Evolutionary conservation across 257 asterid species (phyloP), one percentile per base, ranked within the genome.

Genomic region (Gardenia jasminoides): DNA sequence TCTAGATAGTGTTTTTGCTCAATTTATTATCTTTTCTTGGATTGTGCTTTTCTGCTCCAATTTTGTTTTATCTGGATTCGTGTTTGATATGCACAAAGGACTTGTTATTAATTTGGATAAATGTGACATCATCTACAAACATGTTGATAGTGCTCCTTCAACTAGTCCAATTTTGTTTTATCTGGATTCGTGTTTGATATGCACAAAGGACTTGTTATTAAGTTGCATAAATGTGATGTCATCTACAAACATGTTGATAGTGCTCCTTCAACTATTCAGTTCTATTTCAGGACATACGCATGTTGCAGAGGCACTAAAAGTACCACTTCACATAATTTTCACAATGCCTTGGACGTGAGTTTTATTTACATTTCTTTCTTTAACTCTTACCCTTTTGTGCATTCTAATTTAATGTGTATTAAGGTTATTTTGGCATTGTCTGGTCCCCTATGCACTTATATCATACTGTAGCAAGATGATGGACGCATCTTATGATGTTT

Each of bases 311-410:
- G 97, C 97, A 68, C 76, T 94, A 75, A 85, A 84, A 75, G 92
- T 94, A 75, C 98, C 98, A 6, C 33, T 94, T 67, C 98, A 94
- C 87, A 87, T 94, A 79, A 82, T 94, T 70, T 94, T 94, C 81
- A 94, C 98, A 71, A 94, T 94, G 98, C 98, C 98, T 28, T 94
- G 98, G 98, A 94, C 98, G 98, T 94, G 84, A 89, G 98, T 74
- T 44, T 43, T 78, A 46, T 78, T 39, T 31, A 48, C 72, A 56
- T 17, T 44, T 59, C 70, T 36, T 50, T 19, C 4, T 9, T 70
- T 11, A 71, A 10, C 66, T 67, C 43, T 46, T 50, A 41, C 43
- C 36, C 52, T 16, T 43, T 62, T 11, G 28, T 16, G 16, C 33
- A 44, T 33, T 24, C 12, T 39, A 33, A 68, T 59, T 52, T 66